phyloP scores from a whole-genome alignment of 345 rosid species.

The Cardamine occulta region DNA sequence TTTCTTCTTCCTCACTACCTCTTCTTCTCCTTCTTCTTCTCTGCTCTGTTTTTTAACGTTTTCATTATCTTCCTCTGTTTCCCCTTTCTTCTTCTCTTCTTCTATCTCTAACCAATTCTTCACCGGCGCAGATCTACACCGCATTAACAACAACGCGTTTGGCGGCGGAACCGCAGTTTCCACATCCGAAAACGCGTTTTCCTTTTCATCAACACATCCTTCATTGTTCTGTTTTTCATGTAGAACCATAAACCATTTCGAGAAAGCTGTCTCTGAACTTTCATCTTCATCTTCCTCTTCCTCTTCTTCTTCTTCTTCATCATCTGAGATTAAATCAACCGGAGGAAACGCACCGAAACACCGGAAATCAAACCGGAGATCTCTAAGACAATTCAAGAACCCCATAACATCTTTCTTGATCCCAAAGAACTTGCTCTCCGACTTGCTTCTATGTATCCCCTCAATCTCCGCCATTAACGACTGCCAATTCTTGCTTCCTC shows the following conservation, averaged over 20 bases:
- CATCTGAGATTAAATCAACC: conserved; percentile 50
- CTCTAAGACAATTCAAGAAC: conserved; percentile 68
- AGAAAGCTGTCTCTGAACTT: conserved; percentile 62
- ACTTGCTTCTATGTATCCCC: conserved; percentile 55
- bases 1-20: conserved; percentile 41
- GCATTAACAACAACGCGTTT: conserved; percentile 79
- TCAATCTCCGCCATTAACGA: conserved; percentile 78
- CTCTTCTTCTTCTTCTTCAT: conserved; percentile 53
- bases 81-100: conserved; percentile 36
- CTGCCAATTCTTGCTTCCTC: conserved; percentile 70
- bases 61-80: conserved; percentile 30
- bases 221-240: conserved; percentile 53
- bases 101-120: conserved; percentile 54
- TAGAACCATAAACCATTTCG: conserved; percentile 79
- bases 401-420: conserved; percentile 75
- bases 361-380: conserved; percentile 59
- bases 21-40: conserved; percentile 12
- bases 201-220: conserved; percentile 36
- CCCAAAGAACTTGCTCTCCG: conserved; percentile 62
- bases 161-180: conserved; percentile 70
- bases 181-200: background rate
- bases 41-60: conserved; percentile 12
- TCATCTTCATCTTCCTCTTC: conserved; percentile 36
- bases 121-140: conserved; percentile 84
- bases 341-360: conserved; percentile 73